Evolutionary conservation across 768 basidiomycete genomes (phyloP), one percentile per base, ranked within the genome.

Genomic region (Mycena vulgaris): DNA sequence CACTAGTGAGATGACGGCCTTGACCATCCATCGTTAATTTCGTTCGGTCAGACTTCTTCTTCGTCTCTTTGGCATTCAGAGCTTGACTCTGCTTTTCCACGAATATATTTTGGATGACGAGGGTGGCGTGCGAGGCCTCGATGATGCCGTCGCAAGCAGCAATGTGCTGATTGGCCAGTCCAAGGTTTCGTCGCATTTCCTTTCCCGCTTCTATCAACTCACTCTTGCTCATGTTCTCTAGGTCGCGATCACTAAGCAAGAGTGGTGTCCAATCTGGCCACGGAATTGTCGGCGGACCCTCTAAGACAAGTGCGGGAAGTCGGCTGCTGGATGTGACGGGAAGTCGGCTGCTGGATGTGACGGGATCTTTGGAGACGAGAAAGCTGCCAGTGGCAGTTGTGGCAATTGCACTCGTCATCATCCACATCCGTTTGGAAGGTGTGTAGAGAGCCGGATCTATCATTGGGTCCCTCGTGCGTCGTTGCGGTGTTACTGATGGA

Each of bases 81-180:
- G 77, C 42, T n/a, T 72, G 25, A 45, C 72, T 75, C 37, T 72
- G 52, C 52, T 72, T 77, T 33, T 49, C 21, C 25, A 67, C 49
- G 28, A 27, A 64, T n/a, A 65, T 9, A 63, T 74, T 40, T 62
- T 78, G 77, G 39, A 77, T 52, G 10, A 76, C 57, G 13, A 77
- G 51, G 48, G 71, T 69, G 2, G 76, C 77, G 52, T 74, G 49
- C 5, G 53, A n/a, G 2, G 53, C 42, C 55, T 77, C 72, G 31
- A 68, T 68, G 13, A 74, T 74, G n/a, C 33, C 65, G 16, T 75
- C 40, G 14, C 57, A 63, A 5, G 69, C 74, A 10, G 10, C 21
- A 27, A 73, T 59, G 23, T 73, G 68, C 23, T 61, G 33, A 1
- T 66, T 51, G 3, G 76, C 71, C 10, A 28, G 16, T 3, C 33